Evolutionary conservation across 352 stramenopile genomes (phyloP).

Genomic region (Phytopythium litorale): DNA sequence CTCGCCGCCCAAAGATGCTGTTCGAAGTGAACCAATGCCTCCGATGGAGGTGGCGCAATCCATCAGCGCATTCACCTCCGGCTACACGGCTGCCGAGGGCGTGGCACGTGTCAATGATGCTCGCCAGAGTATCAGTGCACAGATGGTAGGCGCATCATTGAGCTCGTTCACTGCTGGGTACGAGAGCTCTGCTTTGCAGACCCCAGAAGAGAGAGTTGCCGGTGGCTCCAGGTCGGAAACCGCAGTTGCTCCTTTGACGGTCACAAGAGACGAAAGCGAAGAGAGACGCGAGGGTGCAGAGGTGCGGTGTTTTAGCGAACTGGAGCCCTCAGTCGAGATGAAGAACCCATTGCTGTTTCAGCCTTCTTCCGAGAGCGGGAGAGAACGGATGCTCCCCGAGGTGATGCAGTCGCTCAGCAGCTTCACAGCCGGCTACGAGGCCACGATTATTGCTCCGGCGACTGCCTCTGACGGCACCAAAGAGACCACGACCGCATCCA

Average conservation of each 20-base stretch:
- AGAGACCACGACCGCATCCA: not conserved
- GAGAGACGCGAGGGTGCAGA: not conserved
- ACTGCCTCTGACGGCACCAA: slow-evolving; percentile 3
- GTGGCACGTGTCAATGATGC: not conserved
- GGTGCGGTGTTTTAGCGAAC: not conserved
- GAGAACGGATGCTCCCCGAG: not conserved
- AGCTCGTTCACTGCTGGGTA: slow-evolving; percentile 6
- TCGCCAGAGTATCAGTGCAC: not conserved
- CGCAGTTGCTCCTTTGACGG: not conserved
- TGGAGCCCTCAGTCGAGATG: not conserved
- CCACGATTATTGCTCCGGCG: not conserved
- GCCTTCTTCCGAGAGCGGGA: not conserved
- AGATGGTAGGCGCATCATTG: slow-evolving; percentile 5
- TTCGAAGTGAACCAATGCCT: not conserved
- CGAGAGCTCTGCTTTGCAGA: not conserved
- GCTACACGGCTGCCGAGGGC: not conserved
- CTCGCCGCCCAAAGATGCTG: too few relatives aligned
- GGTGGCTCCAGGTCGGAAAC: not conserved
- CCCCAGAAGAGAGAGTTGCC: not conserved
- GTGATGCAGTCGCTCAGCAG: slow-evolving; percentile 23
- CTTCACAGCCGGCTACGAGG: slow-evolving; percentile 21
- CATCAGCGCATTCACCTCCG: slow-evolving; percentile 3
- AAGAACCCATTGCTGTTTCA: not conserved
- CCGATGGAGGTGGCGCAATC: not conserved
- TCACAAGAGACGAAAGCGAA: not conserved